Evolutionary conservation across 2,329 filamentous ascomycete genomes (phyloP).

Genomic region (Aspergillus spinulosporus): DNA sequence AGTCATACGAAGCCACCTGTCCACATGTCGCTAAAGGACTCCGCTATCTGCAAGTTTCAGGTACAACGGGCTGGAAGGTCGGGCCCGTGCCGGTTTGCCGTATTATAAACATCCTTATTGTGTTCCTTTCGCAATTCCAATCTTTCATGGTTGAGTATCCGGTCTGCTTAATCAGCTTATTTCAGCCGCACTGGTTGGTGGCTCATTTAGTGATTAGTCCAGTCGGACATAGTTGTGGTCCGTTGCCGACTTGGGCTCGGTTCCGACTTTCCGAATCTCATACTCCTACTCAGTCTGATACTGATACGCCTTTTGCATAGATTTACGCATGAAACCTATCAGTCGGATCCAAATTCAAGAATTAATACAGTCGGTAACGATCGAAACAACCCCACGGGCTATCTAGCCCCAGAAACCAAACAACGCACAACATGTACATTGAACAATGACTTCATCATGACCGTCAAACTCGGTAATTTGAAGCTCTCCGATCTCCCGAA

Average conservation of each 20-base stretch:
- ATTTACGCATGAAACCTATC: background rate
- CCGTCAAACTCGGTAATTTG: background rate
- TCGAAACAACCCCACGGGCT: background rate
- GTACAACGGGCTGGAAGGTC: no score
- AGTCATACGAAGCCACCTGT: no score
- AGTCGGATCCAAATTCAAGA: background rate
- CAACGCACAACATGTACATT: background rate
- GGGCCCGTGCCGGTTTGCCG: no score
- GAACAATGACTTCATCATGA: constrained; percentile 3
- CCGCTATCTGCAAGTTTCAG: no score
- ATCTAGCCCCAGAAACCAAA: background rate
- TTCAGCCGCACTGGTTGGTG: background rate
- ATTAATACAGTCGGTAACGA: background rate
- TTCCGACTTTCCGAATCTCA: no score
- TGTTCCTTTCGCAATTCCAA: no score
- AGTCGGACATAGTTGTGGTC: background rate
- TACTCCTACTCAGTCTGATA: no score
- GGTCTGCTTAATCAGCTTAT: no score
- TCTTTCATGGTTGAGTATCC: no score
- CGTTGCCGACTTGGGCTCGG: background rate
- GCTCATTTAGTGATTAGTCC: background rate
- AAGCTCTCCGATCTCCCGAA: constrained; percentile 9
- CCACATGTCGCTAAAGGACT: no score
- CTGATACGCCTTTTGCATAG: no score
- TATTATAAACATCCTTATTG: no score